Evolutionary conservation across 352 stramenopile species (phyloP).

Genomic region (Phytophthora palmivora): DNA sequence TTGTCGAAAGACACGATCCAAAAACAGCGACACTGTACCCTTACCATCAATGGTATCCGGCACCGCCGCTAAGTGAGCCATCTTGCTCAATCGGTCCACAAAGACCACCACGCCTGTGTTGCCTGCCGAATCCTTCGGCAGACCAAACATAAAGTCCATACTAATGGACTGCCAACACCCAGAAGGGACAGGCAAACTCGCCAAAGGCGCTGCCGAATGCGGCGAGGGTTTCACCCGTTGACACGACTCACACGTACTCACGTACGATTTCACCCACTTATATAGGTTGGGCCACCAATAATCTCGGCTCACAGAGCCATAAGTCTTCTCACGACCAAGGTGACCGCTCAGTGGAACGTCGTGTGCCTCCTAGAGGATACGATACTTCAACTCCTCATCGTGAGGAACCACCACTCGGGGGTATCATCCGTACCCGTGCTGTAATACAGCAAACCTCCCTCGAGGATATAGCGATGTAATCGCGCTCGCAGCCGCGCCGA

Average conservation of each 20-base stretch:
- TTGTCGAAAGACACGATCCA: slow-evolving; percentile 28
- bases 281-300: not conserved
- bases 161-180: slow-evolving; percentile 34
- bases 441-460: too few relatives aligned
- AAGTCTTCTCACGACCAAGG: not conserved
- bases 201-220: not conserved
- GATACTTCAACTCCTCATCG: not conserved
- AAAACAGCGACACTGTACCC: slow-evolving; percentile 27
- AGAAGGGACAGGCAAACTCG: not conserved
- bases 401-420: too few relatives aligned
- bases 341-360: not conserved
- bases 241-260: not conserved
- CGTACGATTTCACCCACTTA: not conserved
- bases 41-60: too few relatives aligned
- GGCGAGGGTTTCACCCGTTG: not conserved
- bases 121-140: slow-evolving; percentile 8
- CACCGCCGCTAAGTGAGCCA: slow-evolving; percentile 23
- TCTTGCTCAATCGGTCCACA: slow-evolving; percentile 42
- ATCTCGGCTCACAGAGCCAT: not conserved
- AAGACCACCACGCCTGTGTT: slow-evolving; percentile 33
- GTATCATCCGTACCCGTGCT: too few relatives aligned
- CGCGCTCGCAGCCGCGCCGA: too few relatives aligned
- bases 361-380: not conserved
- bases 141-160: slow-evolving; percentile 22
- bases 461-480: too few relatives aligned